phyloP scores from a whole-genome alignment of 176 grass and related monocot genomes.

The Paspalum vaginatum region DNA sequence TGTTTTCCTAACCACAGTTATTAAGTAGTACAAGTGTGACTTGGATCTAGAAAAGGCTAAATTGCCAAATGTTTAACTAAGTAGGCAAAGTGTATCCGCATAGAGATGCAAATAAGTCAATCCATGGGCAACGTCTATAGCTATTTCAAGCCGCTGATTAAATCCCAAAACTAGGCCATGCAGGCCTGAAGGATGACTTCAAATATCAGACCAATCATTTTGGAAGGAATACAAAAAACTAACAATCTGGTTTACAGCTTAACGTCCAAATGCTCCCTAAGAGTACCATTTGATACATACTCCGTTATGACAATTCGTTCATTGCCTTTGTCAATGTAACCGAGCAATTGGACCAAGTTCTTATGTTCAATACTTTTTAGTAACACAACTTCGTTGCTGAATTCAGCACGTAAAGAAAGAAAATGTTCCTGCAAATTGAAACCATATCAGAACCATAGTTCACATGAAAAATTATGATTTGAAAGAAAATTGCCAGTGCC shows the following conservation, averaged over 20 bases:
- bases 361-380: constrained; percentile 91
- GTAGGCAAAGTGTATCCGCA: constrained; percentile 77
- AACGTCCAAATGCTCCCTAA: constrained; percentile 99
- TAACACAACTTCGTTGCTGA: constrained; percentile 88
- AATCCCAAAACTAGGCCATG: constrained; percentile 71
- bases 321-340: constrained; percentile 73
- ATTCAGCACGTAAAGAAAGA: constrained; percentile 66
- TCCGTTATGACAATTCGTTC: constrained; percentile 86
- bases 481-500: neutral
- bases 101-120: constrained; percentile 97
- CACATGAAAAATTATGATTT: neutral
- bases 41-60: neutral
- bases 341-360: constrained; percentile 87
- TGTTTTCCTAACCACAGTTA: constrained; percentile 2
- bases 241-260: constrained; percentile 52
- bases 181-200: constrained; percentile 66
- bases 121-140: constrained; percentile 89
- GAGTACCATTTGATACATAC: constrained; percentile 85
- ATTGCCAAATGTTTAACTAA: constrained; percentile 13
- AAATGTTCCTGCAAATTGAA: constrained; percentile 77
- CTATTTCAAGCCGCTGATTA: constrained; percentile 91
- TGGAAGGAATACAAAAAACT: constrained; percentile 29
- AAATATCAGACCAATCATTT: constrained; percentile 15
- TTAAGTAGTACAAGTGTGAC: constrained; percentile 3
- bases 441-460: constrained; percentile 40